Evolutionary conservation across 768 basidiomycete species (phyloP).

Genomic region (Lactarius quietus): DNA sequence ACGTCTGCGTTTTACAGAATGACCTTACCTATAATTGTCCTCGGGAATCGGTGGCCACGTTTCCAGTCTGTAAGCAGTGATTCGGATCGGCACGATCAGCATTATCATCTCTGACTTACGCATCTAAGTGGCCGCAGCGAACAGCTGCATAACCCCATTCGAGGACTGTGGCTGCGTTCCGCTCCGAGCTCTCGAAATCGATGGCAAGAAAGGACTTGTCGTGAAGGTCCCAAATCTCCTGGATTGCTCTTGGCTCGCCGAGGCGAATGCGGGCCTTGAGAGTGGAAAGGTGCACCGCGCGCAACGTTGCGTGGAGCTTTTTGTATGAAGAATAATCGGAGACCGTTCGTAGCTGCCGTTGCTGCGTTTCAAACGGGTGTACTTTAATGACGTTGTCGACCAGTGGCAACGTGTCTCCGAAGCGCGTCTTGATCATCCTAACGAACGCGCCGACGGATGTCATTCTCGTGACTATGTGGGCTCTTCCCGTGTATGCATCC

Average conservation of each 20-base stretch:
- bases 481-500: constrained; percentile 62
- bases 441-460: constrained; percentile 70
- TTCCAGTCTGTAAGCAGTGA: constrained; percentile 42
- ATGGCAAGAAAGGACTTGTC: constrained; percentile 76
- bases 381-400: constrained; percentile 70
- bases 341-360: constrained; percentile 67
- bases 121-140: constrained; percentile 64
- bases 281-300: constrained; percentile 63
- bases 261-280: constrained; percentile 59
- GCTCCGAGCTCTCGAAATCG: constrained; percentile 73
- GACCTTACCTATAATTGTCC: constrained; percentile 63
- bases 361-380: constrained; percentile 61
- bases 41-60: constrained; percentile 79
- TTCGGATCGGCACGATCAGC: neutral
- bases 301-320: constrained; percentile 66
- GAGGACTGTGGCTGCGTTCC: constrained; percentile 60
- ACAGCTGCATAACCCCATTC: constrained; percentile 86
- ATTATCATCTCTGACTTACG: constrained; percentile 42
- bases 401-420: constrained; percentile 69
- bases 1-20: neutral
- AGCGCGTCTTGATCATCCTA: constrained; percentile 86
- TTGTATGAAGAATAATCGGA: constrained; percentile 65
- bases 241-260: constrained; percentile 63
- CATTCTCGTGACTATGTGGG: constrained; percentile 77
- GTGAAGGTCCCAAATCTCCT: constrained; percentile 60